Conservation (phyloP, 331 rosid genomes). For the Spiraea crenata region DNA sequence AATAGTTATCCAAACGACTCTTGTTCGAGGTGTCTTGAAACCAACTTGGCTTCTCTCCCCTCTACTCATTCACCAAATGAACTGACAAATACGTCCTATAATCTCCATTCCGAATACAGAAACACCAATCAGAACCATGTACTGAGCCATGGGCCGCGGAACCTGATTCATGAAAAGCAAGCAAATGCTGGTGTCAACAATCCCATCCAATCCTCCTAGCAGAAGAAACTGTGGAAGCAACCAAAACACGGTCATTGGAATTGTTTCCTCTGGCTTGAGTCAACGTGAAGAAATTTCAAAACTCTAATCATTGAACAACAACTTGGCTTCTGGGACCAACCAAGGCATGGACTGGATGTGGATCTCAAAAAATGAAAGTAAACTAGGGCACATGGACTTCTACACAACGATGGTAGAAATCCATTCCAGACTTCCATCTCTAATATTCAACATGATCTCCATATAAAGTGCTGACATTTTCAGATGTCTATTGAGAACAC, state of each 20-base stretch:
- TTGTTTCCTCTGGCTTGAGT: background rate
- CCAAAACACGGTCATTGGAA: conserved; percentile 37
- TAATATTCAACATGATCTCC: too few species aligned
- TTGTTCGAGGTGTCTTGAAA: too few species aligned
- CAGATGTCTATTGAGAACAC: background rate
- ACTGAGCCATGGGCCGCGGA: conserved; percentile 11
- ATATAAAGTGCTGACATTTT: too few species aligned
- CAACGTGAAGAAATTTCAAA: too few species aligned
- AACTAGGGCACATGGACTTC: too few species aligned
- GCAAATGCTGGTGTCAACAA: background rate
- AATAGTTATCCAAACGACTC: too few species aligned
- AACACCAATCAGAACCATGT: background rate
- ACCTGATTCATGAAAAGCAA: conserved; percentile 8
- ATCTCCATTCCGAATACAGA: conserved; percentile 28
- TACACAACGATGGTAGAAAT: too few species aligned
- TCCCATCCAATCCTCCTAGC: conserved; percentile 19
- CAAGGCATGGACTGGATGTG: too few species aligned
- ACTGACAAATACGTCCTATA: conserved; percentile 21
- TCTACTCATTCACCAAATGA: conserved; percentile 8
- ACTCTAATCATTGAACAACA: too few species aligned
- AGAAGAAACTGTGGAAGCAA: conserved; percentile 31
- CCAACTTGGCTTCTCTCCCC: conserved; percentile 32
- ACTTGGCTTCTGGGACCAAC: too few species aligned
- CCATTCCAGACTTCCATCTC: too few species aligned
- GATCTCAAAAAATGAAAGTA: too few species aligned